Evolutionary conservation across 768 basidiomycete genomes (phyloP).

Genomic region (Boletus rufocinnamomeus): DNA sequence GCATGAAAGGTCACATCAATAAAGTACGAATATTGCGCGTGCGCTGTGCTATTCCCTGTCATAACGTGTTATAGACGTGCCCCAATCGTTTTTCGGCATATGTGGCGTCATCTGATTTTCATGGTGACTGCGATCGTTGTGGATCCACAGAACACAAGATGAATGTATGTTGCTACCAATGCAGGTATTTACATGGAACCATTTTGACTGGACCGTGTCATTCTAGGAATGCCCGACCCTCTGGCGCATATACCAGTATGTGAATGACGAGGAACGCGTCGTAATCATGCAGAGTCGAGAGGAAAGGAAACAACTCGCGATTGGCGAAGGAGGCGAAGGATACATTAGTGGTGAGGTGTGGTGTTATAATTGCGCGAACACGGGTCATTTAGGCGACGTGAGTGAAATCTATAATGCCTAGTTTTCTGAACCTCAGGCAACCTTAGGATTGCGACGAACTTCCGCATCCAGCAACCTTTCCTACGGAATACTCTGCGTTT

Average conservation of each 20-base stretch:
- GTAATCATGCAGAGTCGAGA: conserved; percentile 48
- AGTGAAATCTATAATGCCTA: conserved; percentile 29
- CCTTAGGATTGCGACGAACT: conserved; percentile 62
- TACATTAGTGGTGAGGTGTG: conserved; percentile 73
- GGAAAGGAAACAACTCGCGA: conserved; percentile 46
- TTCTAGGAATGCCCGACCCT: conserved; percentile 78
- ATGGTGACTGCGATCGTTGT: conserved; percentile 68
- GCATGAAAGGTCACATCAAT: conserved; percentile 83
- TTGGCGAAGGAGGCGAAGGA: conserved; percentile 77
- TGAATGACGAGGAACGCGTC: conserved; percentile 53
- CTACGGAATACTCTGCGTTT: conserved; percentile 66
- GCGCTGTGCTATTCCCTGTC: background rate
- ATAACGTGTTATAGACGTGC: conserved; percentile 51
- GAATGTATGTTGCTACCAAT: conserved; percentile 47
- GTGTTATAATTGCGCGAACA: conserved; percentile 79
- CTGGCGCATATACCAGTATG: conserved; percentile 80
- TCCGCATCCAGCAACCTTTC: conserved; percentile 41
- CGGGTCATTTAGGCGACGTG: conserved; percentile 81
- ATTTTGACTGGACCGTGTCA: background rate
- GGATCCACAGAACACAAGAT: conserved; percentile 62
- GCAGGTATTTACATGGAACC: background rate
- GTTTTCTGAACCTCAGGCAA: background rate
- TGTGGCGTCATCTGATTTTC: conserved; percentile 23
- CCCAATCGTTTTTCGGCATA: conserved; percentile 54
- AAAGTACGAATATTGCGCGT: conserved; percentile 39